These are phyloP conservation scores for Isoetes engelmannii DNA, from an alignment of 83 land plant species.

Conservation along the genomic window DNA sequence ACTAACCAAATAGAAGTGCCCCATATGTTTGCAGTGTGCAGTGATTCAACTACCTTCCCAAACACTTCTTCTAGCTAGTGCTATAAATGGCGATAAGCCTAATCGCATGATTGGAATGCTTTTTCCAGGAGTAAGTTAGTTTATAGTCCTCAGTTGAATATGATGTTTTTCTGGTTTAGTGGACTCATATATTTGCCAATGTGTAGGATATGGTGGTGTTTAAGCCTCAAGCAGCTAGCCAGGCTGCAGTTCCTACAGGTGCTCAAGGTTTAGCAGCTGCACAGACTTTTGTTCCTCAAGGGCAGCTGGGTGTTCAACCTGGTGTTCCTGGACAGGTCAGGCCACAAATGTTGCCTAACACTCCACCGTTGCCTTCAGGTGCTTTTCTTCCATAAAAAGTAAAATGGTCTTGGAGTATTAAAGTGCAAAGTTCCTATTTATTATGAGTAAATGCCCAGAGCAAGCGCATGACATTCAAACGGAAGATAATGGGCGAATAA, in stretches of 20 bases:
- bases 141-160: not conserved
- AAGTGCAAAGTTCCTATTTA: too few relatives aligned
- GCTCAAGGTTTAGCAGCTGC: slow-evolving; percentile 39
- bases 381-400: too few relatives aligned
- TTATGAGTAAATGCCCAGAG: too few relatives aligned
- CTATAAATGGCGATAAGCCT: slow-evolving; percentile 47
- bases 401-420: too few relatives aligned
- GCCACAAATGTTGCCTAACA: slow-evolving; percentile 32
- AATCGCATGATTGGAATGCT: slow-evolving; percentile 96
- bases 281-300: slow-evolving; percentile 42
- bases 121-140: slow-evolving; percentile 76
- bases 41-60: slow-evolving; percentile 93
- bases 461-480: too few relatives aligned
- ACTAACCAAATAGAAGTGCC: too few relatives aligned
- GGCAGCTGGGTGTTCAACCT: slow-evolving; percentile 12
- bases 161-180: not conserved
- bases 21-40: slow-evolving; percentile 55
- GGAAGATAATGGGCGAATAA: too few relatives aligned
- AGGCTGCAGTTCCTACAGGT: slow-evolving; percentile 43
- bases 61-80: slow-evolving; percentile 82
- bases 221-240: slow-evolving; percentile 64
- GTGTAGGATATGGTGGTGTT: slow-evolving; percentile 94
- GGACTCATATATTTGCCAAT: not conserved
- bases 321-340: slow-evolving; percentile 32
- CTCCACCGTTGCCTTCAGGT: too few relatives aligned